Percentiles rank a stretch among this genome's conserved stretches.
Conservation (phyloP, 2,329 filamentous ascomycete species). For the Aspergillus thermomutatus region DNA sequence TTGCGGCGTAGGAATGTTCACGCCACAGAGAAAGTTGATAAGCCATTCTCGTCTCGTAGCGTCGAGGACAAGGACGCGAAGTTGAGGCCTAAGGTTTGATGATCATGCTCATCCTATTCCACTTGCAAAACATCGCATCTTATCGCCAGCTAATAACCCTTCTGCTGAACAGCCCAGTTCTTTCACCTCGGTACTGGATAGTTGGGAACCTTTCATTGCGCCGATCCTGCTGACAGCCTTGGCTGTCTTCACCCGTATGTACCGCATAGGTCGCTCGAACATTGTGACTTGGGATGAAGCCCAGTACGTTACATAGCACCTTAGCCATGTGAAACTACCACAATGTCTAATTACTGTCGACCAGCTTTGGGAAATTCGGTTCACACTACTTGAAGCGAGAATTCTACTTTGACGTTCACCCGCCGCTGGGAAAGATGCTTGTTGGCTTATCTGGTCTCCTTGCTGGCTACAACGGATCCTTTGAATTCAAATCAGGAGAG, state of each 20-base stretch:
- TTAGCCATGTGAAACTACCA: neutral
- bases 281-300: constrained; percentile 77
- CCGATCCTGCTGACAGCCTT: constrained; percentile 61
- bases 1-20: constrained; percentile 43
- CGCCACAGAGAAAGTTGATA: constrained; percentile 27
- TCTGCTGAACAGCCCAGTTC: constrained; percentile 27
- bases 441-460: constrained; percentile 94
- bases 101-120: neutral
- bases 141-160: neutral
- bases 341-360: constrained; percentile 6
- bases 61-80: constrained; percentile 34
- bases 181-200: constrained; percentile 45
- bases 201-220: constrained; percentile 61
- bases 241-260: constrained; percentile 65
- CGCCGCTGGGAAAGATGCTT: constrained; percentile 96
- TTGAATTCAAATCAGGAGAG: constrained; percentile 99
- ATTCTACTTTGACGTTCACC: constrained; percentile 98
- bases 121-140: neutral
- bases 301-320: constrained; percentile 49
- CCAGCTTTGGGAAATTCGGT: constrained; percentile 72
- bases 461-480: constrained; percentile 97
- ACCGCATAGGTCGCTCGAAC: constrained; percentile 64
- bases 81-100: constrained; percentile 32
- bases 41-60: constrained; percentile 6
- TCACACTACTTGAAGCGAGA: constrained; percentile 99